Evolutionary conservation across 83 land plant species (phyloP), one percentile per base, ranked within the genome.

Genomic region (Larix sibirica): DNA sequence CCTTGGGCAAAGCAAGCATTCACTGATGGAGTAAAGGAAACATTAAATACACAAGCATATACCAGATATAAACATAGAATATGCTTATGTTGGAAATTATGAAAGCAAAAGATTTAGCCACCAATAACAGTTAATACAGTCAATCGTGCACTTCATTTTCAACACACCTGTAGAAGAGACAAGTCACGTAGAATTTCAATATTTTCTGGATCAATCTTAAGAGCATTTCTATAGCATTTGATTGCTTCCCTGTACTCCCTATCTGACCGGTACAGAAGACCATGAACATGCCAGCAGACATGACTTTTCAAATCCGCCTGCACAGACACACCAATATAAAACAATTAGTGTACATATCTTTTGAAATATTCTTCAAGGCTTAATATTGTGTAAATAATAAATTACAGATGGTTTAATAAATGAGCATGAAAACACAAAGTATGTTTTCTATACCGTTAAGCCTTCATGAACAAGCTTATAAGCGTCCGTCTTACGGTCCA

Each of bases 211-310:
- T 97, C 99, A 84, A 95, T 95, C 83, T 84, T 86, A 79, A 97
- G 85, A 23, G 99, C 99, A 90, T 91, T 91, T 50, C 99, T 81
- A 81, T 97, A 97, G 71, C 98, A 94, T 85, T 97, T 97, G 85
- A 97, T 97, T 69, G 99, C 99, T 86, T 97, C 99, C 62, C 96
- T 89, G 83, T 97, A 97, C 81, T 97, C 99, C 73, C 99, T 88
- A 80, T 97, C 99, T 24, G 99, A 95, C 23, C 98, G 96, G 81
- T 97, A 97, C 8, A 97, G 85, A 65, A 97, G 96, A 33, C 99
- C 99, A 89, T 97, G 95, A 44, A 97, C 99, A 85, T 97, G 99
- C 98, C 99, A 97, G 84, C 98, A 97, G 60, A 97, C 99, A 89
- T 97, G 99, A 83, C 99, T 97, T 89, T 97, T 97, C 83, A 97